Evolutionary conservation across 345 rosid genomes (phyloP), one percentile per base, ranked within the genome.

Genomic region (Pistacia integerrima): DNA sequence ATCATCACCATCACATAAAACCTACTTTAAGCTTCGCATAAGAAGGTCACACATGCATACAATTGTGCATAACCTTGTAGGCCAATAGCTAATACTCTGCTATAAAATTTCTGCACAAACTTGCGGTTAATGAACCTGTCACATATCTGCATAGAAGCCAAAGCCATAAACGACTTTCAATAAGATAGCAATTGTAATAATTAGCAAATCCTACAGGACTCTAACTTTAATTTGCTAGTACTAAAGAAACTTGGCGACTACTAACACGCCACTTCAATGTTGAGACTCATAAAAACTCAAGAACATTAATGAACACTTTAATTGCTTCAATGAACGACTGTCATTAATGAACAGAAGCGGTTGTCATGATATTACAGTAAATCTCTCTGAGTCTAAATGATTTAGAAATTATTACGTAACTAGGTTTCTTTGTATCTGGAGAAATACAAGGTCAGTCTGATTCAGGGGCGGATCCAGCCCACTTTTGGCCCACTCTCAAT

Each of bases 61-160:
- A 74, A 33, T 75, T 77, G 74, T 9, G 85, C 85, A 77, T 77
- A 84, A 82, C 78, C 81, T 77, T 71, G 77, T 3, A 84, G 83
- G 64, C 87, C 87, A 67, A 69, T 8, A 38, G 74, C 30, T 51
- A 84, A 70, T 30, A 56, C 81, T 75, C 56, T 79, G 67, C 72
- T 74, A 77, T 84, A 84, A 11, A 79, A 51, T 61, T 74, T 81
- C 72, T 84, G 87, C 7, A 52, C 57, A 64, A 69, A 69, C 61
- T 73, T 77, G 54, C 87, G 85, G 67, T 72, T 75, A 48, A 84
- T 74, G 66, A 79, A 84, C 79, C 87, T 84, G 73, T 84, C 87
- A 68, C 85, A 76, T 17, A 84, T 64, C 85, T 85, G 83, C 68
- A 77, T 9, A 76, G 59, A 73, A 58, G 56, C 48, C 73, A 73